A percentile compares a stretch with the other conserved stretches of the same genome.
phyloP scores from a whole-genome alignment of 305 asterid genomes.

The Fraxinus sp. region DNA sequence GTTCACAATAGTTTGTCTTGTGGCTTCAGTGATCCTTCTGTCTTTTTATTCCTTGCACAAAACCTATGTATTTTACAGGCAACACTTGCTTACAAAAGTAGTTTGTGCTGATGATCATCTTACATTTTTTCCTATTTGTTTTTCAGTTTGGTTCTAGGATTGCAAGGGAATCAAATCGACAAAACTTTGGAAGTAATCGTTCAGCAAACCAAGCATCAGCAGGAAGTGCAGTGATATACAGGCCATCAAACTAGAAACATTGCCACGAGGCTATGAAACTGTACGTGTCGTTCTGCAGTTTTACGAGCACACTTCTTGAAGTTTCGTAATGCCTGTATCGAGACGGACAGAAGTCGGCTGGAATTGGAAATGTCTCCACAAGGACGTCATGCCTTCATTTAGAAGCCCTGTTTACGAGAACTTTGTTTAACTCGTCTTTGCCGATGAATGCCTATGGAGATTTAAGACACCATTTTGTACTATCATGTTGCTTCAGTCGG shows the following conservation, averaged over 20 bases:
- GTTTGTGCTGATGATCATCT: not conserved
- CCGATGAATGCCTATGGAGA: not conserved
- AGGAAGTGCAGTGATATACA: conserved; percentile 66
- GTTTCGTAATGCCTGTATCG: not conserved
- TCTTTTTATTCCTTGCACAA: not conserved
- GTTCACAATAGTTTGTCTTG: not conserved
- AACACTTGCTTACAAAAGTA: not conserved
- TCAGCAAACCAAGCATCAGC: conserved; percentile 97
- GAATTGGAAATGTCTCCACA: not conserved
- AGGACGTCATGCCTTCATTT: not conserved
- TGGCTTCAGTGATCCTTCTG: not conserved
- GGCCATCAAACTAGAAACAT: conserved; percentile 25
- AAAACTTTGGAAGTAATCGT: conserved; percentile 85
- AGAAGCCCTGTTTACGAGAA: not conserved
- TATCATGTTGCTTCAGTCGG: not conserved
- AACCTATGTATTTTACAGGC: not conserved
- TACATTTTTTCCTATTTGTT: not conserved
- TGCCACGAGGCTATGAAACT: not conserved
- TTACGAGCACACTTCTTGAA: not conserved
- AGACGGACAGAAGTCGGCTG: not conserved
- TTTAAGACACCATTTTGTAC: not conserved
- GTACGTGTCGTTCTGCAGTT: not conserved
- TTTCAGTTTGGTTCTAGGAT: conserved; percentile 84
- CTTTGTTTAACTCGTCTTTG: not conserved
- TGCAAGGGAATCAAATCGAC: conserved; percentile 88